phyloP scores from a whole-genome alignment of 768 basidiomycete species.

The Phanerochaete sordida region DNA sequence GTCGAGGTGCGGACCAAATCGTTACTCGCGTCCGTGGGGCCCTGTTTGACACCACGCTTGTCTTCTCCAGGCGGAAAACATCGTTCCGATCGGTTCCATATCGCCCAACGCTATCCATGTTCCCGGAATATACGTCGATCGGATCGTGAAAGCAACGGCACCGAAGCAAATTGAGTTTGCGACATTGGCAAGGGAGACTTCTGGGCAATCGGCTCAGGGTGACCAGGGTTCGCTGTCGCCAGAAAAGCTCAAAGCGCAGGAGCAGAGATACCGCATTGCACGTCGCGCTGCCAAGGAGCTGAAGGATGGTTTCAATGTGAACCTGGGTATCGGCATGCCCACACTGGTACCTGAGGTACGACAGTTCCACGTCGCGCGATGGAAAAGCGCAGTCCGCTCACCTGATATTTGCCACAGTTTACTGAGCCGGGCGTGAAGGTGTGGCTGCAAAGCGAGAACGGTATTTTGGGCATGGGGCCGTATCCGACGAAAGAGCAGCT shows the following conservation, averaged over 20 bases:
- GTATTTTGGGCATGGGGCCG: conserved; percentile 87
- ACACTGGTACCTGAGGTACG: conserved; percentile 75
- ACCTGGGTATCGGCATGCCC: conserved; percentile 89
- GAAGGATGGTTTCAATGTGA: conserved; percentile 84
- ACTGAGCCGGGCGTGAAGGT: conserved; percentile 70
- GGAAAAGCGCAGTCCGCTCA: not conserved
- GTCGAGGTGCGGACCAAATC: conserved; percentile 56
- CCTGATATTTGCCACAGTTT: conserved; percentile 29
- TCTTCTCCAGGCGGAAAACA: conserved; percentile 72
- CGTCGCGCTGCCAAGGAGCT: conserved; percentile 87
- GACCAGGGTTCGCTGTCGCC: conserved; percentile 31
- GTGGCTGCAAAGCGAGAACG: conserved; percentile 93
- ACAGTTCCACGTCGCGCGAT: not conserved
- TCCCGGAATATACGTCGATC: conserved; percentile 85
- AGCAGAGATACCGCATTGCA: conserved; percentile 72
- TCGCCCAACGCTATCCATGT: conserved; percentile 81
- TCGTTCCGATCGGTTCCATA: conserved; percentile 79
- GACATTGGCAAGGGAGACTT: conserved; percentile 47
- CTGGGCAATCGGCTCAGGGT: conserved; percentile 30
- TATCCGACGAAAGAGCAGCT: conserved; percentile 78
- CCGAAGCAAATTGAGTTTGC: conserved; percentile 76
- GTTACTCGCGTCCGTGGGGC: not conserved
- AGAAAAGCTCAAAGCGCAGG: conserved; percentile 44
- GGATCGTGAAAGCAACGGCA: conserved; percentile 74
- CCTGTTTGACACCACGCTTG: not conserved